These are phyloP conservation scores for Pseudoneurospora amorphoporcata DNA, from an alignment of 495 filamentous ascomycete genomes.

Conservation along the genomic window DNA sequence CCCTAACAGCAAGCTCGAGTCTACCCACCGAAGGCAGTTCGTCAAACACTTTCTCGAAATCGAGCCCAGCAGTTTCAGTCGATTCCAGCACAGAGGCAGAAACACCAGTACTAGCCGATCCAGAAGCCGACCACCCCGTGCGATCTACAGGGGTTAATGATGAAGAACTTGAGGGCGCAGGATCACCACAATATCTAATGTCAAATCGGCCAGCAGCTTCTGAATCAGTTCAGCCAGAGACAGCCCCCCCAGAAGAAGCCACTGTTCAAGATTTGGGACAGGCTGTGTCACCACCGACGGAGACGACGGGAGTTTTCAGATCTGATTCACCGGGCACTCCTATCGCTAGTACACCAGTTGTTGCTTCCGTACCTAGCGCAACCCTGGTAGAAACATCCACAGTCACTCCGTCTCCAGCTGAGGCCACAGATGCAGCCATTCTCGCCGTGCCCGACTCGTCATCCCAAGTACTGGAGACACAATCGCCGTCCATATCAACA, in stretches of 20 bases:
- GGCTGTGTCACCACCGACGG: background rate
- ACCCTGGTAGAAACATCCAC: background rate
- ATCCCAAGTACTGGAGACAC: background rate
- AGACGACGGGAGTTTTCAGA: background rate
- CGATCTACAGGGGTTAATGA: background rate
- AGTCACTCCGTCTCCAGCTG: background rate
- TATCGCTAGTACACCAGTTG: background rate
- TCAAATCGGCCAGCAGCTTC: background rate
- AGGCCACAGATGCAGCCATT: background rate
- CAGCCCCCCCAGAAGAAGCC: background rate
- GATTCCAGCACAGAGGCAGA: background rate
- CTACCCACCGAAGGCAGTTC: background rate
- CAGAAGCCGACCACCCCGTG: background rate
- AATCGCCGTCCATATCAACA: background rate
- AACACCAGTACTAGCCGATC: background rate
- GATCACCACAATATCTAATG: background rate
- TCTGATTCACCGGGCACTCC: background rate
- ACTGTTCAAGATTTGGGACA: background rate
- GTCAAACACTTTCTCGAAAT: background rate
- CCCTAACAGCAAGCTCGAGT: background rate
- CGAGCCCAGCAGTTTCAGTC: background rate
- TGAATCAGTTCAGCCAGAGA: background rate
- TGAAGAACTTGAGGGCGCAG: background rate
- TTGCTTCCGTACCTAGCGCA: background rate
- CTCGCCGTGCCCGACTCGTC: background rate